Evolutionary conservation across 352 stramenopile genomes (phyloP), one percentile per base, ranked within the genome.

Genomic region (Phytophthora podocarpi): DNA sequence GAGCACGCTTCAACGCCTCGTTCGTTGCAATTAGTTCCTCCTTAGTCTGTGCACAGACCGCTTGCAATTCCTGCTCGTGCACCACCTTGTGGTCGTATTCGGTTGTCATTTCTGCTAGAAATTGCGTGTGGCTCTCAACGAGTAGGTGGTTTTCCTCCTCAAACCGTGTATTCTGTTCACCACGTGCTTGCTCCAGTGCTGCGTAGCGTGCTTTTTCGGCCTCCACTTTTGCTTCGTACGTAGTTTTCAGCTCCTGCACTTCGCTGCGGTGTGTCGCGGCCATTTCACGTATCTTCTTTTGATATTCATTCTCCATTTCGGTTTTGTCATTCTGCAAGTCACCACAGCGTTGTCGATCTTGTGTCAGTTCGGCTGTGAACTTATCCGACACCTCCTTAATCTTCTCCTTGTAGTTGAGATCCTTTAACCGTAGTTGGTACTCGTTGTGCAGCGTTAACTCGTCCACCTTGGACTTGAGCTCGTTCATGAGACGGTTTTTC

Each of bases 371-470:
- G 16, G 95, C 84, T 1, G 82, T 94, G 60, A 97, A 98, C 64
- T 97, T 97, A 64, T 98, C 89, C 1, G 87, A 97, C 2, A 97
- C 80, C 57, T 98, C 95, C 65, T 98, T 98, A 43, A 98, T 97
- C 55, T 98, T 97, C 59, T 98, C 95, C 46, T 89, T 91, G 74
- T 98, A 98, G 67, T 97, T 97, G 76, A 98, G 97, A 59, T 98
- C 93, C 51, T 98, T 98, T 26, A 98, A 67, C 3, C 95, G 82
- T 28, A 98, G 68, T 46, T 98, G 91, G 54, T 98, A 98, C 41
- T 98, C 95, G 60, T 98, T 98, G 59, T 98, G 90, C 8, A 97
- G 72, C 12, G 82, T 95, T 18, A 98, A 74, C 42, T 98, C 94
- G 18, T 98, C 93, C 3, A 98, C 91, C 72, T 98, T 98, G 21